These are phyloP conservation scores for Cymbopogon flexuosus DNA, from an alignment of 202 grass and related monocot genomes.

Conservation along the genomic window DNA sequence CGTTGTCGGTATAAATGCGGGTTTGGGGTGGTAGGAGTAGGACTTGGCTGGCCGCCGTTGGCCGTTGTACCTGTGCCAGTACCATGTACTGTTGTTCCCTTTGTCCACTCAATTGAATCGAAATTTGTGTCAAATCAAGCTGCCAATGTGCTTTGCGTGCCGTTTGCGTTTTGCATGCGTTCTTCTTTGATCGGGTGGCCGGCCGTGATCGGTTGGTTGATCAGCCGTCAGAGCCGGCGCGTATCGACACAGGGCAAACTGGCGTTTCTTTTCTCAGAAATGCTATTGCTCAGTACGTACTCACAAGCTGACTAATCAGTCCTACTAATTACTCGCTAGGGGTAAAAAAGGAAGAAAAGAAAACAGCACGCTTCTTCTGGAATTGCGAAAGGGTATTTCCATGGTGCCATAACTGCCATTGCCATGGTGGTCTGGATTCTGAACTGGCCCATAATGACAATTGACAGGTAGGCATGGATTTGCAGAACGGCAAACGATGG, in stretches of 20 bases:
- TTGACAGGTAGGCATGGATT: background rate
- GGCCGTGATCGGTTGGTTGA: background rate
- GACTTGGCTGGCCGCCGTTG: conserved; percentile 28
- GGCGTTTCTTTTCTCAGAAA: background rate
- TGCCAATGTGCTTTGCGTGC: background rate
- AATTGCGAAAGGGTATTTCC: background rate
- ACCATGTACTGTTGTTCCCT: conserved; percentile 1
- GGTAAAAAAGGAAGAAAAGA: background rate
- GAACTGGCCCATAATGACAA: background rate
- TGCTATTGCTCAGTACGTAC: too few relatives aligned
- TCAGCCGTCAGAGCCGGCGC: background rate
- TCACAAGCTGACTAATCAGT: background rate
- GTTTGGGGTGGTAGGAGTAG: background rate
- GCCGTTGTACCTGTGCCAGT: conserved; percentile 6
- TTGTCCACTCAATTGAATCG: conserved; percentile 37
- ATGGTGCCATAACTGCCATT: background rate
- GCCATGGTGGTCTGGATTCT: background rate
- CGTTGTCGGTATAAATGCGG: conserved; percentile 5
- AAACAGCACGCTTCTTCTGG: background rate
- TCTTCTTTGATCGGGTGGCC: background rate
- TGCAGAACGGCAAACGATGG: background rate
- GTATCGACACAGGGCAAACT: background rate
- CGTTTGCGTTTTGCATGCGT: background rate
- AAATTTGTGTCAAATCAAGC: background rate
- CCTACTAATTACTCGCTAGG: background rate